Evolutionary conservation across 2,329 filamentous ascomycete species (phyloP), one percentile per base, ranked within the genome.

Genomic region (Arthroderma sp.): DNA sequence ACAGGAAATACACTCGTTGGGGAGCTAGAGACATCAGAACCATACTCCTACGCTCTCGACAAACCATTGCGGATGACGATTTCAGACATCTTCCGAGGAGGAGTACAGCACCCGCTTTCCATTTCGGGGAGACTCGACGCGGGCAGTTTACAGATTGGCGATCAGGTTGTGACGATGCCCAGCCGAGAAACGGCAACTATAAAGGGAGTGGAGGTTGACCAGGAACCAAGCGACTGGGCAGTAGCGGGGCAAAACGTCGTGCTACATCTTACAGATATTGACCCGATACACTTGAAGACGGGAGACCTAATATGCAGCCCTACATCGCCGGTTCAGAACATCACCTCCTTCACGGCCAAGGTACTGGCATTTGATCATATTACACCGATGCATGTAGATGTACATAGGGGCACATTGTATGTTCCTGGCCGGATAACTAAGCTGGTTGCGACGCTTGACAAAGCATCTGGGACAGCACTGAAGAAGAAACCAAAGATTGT

Each of bases 171-270:
- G 4, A 76, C 85, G 2, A 82, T 93, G 61, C 91, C 91, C 0
- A 84, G 83, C 44, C 80, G 80, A 27, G 83, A 95, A 59, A 81
- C 76, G 33, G 88, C 85, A 1, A 79, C 78, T 42, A 75, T 96
- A 61, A 94, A 89, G 59, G 81, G 78, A 3, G 71, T 98, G 40
- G 81, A 91, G 59, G 74, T 87, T 6, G 82, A 89, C 58, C 74
- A 78, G 22, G 76, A 83, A 42, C 66, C 75, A 1, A 76, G 74
- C 8, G 87, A 94, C 48, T 98, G 87, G 86, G 86, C 85, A 0
- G 87, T 95, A 9, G 88, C 89, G 1, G 89, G 89, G 1, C 86
- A 96, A 57, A 94, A 91, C 48, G 78, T 85, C 10, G 81, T 80
- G 0, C 68, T 98, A n/a, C 83, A 93, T 52, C 72, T 98, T 40